Conservation (phyloP, 2,329 filamentous ascomycete species). For the Aschersonia sp. region DNA sequence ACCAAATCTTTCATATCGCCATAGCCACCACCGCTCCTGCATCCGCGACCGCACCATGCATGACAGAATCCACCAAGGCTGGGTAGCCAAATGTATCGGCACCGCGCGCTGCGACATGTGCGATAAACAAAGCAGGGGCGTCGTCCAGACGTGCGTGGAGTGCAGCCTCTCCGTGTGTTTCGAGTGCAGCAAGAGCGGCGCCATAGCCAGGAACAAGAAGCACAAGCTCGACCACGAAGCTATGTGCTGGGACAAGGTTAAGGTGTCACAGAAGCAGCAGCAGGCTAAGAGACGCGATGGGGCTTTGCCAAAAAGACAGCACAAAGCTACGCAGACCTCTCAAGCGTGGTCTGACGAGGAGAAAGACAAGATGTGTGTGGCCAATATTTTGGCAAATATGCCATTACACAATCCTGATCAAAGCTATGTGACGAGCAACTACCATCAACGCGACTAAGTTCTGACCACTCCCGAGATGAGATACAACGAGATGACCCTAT, state of each 20-base stretch:
- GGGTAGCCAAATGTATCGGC: slow-evolving; percentile 8
- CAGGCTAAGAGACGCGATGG: neutral
- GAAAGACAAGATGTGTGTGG: neutral
- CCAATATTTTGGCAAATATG: neutral
- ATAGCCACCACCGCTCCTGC: neutral
- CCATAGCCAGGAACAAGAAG: slow-evolving; percentile 6
- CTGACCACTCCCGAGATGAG: too few relatives aligned
- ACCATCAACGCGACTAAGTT: neutral
- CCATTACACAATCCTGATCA: neutral
- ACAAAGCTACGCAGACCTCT: slow-evolving; percentile 2
- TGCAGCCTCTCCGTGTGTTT: slow-evolving; percentile 12
- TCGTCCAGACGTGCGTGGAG: slow-evolving; percentile 10
- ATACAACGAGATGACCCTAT: too few relatives aligned
- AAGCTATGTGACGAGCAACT: neutral
- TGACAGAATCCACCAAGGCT: slow-evolving; percentile 7
- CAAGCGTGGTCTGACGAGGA: neutral
- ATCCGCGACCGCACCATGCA: neutral
- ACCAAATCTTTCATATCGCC: neutral
- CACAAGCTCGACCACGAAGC: slow-evolving; percentile 9
- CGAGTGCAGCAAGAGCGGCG: slow-evolving; percentile 7
- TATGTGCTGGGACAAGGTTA: slow-evolving; percentile 7
- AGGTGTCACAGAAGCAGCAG: neutral
- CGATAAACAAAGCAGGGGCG: slow-evolving; percentile 8
- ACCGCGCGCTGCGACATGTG: slow-evolving; percentile 15
- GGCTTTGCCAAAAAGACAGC: neutral